Conservation (phyloP, 805 yeast genomes). For the Lipomyces yamadae region DNA sequence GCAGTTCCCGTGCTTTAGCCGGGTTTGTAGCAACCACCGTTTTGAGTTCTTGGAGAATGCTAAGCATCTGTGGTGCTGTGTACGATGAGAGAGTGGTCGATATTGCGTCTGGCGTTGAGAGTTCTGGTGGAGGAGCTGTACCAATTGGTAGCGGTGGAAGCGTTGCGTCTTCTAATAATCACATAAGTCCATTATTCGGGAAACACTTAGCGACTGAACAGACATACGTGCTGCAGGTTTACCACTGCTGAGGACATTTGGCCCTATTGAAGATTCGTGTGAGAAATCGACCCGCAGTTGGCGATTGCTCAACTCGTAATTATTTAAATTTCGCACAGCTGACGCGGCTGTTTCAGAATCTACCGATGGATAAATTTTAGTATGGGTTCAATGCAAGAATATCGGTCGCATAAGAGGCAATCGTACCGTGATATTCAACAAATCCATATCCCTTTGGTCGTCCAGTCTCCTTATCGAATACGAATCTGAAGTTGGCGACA, state of each 20-base stretch:
- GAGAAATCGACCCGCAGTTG: conserved; percentile 75
- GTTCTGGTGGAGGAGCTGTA: conserved; percentile 48
- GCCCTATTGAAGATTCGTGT: conserved; percentile 52
- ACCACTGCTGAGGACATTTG: conserved; percentile 19
- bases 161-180: conserved; percentile 19
- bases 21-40: conserved; percentile 63
- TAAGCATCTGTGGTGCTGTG: conserved; percentile 54
- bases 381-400: not conserved
- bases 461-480: conserved; percentile 88
- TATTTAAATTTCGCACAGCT: conserved; percentile 86
- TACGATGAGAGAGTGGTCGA: conserved; percentile 54
- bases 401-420: not conserved
- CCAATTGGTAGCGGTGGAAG: conserved; percentile 64
- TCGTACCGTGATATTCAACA: conserved; percentile 68
- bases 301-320: conserved; percentile 74
- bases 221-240: conserved; percentile 13
- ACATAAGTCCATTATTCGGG: conserved; percentile 7
- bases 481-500: conserved; percentile 70
- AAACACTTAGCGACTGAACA: conserved; percentile 1
- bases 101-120: conserved; percentile 51
- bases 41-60: conserved; percentile 62
- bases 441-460: conserved; percentile 90
- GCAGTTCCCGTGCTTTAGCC: conserved; percentile 59
- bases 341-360: conserved; percentile 84
- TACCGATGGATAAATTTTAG: conserved; percentile 2